Base-by-base conservation (phyloP, 2,329 filamentous ascomycete species). In the Botrytis cinerea region DNA sequence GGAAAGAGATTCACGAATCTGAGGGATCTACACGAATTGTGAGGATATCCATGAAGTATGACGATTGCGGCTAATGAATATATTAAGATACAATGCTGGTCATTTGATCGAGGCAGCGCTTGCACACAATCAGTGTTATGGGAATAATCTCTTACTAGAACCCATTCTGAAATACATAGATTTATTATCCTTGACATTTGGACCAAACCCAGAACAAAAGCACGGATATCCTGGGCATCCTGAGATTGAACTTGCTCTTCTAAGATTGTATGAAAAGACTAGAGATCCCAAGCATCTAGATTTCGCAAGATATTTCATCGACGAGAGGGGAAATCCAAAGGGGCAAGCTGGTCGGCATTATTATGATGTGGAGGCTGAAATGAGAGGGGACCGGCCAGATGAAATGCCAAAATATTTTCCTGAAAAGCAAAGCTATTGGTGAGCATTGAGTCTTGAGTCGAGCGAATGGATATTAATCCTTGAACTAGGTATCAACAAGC, bases 221-320 rank as follows among this genome's bases (percentile, higher is more conserved):
- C 87, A 87, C 71, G 89, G 87, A 8, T 91, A 91, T 76, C 88
- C 88, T 1, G 89, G 89, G 0, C 89, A 90, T 76, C 86, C 87
- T 0, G 86, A 87, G 77, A 86, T 88, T 60, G 86, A 87, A 73
- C 80, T 87, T 16, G 84, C 85, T 10, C 79, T 87, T 12, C 76
- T 87, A 6, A 79, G 86, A 22, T 80, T 87, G 5, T 84, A 84
- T 70, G 79, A 83, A 12, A 77, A 81, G 2, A 87, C 85, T 0
- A 63, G 78, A 1, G 77, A 84, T 70, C 69, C 79, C 7, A 78
- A 83, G 20, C 81, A 84, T 76, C 80, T 85, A 0, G 81, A 83
- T 0, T 81, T 91, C 4, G 88, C 67, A 57, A 45, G 64, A 48
- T 91, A 87, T 78, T 90, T 91, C 77, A 80, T 90, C 45, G 82